Conservation (phyloP, 805 yeast species). For the Saturnispora dispora region DNA sequence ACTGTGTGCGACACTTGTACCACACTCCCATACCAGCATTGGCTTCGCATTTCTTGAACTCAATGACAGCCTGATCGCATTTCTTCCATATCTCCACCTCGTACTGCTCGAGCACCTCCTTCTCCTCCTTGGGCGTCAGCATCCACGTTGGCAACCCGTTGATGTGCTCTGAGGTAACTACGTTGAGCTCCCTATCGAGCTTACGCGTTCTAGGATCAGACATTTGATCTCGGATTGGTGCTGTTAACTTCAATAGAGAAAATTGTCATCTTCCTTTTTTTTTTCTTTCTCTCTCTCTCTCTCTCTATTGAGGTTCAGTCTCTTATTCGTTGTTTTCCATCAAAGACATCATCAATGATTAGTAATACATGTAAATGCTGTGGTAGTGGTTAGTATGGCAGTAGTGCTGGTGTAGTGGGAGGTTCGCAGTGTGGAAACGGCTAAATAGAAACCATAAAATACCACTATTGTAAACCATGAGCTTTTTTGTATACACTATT, state of each 20-base stretch:
- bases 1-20: constrained; percentile 53
- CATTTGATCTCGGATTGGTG: not conserved
- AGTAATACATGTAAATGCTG: too few species aligned
- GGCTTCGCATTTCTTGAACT: constrained; percentile 59
- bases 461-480: not conserved
- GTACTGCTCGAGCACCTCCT: constrained; percentile 62
- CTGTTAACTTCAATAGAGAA: not conserved
- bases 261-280: too few species aligned
- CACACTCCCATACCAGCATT: constrained; percentile 55
- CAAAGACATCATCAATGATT: too few species aligned
- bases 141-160: constrained; percentile 62
- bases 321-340: too few species aligned
- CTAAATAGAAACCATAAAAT: too few species aligned
- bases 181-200: constrained; percentile 1
- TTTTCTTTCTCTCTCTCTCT: too few species aligned
- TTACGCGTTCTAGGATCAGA: constrained; percentile 1
- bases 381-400: too few species aligned
- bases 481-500: not conserved
- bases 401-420: too few species aligned
- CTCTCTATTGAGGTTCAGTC: too few species aligned
- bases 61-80: constrained; percentile 63
- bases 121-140: constrained; percentile 68
- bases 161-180: not conserved
- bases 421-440: too few species aligned
- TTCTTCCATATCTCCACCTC: constrained; percentile 52